phyloP scores from a whole-genome alignment of 2,329 filamentous ascomycete species.

The Verticillium longisporum region DNA sequence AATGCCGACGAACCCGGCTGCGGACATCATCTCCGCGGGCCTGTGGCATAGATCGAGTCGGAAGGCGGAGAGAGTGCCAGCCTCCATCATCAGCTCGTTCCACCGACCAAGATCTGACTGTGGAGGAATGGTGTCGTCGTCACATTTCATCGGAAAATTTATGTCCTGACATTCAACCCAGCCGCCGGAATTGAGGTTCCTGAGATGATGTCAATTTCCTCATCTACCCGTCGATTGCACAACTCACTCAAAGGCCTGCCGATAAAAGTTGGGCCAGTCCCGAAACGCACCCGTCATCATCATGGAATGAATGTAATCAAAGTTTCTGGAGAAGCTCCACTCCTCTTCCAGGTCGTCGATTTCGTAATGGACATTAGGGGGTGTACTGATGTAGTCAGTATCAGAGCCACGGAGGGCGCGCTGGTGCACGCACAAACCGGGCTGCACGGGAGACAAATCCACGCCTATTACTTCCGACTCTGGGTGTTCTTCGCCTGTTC shows the following conservation, averaged over 20 bases:
- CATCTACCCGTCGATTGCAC: not conserved
- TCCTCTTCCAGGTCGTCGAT: constrained; percentile 53
- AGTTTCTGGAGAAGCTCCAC: constrained; percentile 29
- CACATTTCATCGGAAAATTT: constrained; percentile 21
- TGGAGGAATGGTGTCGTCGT: constrained; percentile 18
- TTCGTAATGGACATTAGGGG: constrained; percentile 39
- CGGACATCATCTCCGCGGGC: constrained; percentile 17
- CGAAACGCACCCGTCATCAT: constrained; percentile 21
- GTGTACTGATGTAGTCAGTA: constrained; percentile 15
- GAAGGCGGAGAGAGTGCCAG: constrained; percentile 19
- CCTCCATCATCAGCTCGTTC: constrained; percentile 22
- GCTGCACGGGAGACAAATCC: constrained; percentile 34
- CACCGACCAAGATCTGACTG: constrained; percentile 18
- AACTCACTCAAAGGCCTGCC: constrained; percentile 14
- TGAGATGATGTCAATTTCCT: not conserved
- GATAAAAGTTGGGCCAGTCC: constrained; percentile 18
- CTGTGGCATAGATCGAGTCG: constrained; percentile 18
- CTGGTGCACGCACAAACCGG: constrained; percentile 19
- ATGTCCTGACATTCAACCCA: constrained; percentile 32
- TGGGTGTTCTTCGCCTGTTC: constrained; percentile 20
- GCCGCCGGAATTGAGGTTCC: constrained; percentile 24
- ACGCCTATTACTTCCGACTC: constrained; percentile 27
- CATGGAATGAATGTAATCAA: constrained; percentile 27
- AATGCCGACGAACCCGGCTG: constrained; percentile 17
- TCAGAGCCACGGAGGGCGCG: not conserved